Evolutionary conservation across 306 rosid genomes (phyloP), one percentile per base, ranked within the genome.

Genomic region (Trifolium pratense): DNA sequence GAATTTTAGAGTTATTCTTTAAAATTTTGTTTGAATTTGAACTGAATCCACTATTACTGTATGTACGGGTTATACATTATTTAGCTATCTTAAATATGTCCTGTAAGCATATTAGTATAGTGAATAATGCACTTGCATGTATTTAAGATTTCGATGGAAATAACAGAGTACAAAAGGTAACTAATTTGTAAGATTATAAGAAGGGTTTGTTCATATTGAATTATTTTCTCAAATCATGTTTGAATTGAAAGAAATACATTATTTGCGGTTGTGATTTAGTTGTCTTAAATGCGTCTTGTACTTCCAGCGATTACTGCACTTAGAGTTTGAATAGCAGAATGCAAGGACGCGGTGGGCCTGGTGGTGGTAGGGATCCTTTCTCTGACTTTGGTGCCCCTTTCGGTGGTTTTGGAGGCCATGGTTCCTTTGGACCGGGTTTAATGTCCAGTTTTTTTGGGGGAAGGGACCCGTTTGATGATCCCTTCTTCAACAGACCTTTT

Each of bases 401-500:
- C 80, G 83, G 79, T 71, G 89, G 85, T 65, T 89, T 91, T 53
- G 90, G 91, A 21, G 86, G 91, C 6, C 85, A 84, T 53, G 90
- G 95, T 5, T 72, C 90, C 16, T 80, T 86, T 70, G 91, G 91
- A 42, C 88, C 87, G 71, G 83, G 84, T 80, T 71, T 91, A 21
- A 2, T 86, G 15, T 79, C 98, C 14, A 61, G 72, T 70, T 16
- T 91, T 25, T 83, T 88, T 18, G 92, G 96, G 70, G 92, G 88
- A 64, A 80, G 92, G 81, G 80, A 88, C 34, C 93, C 96, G 10
- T 91, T 94, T 78, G 88, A 88, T 32, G 97, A 91, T 17, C 96
- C 97, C 60, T 94, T 91, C 82, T 91, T 91, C 77, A 81, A 84
- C 51, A 85, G 70, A 36, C 98, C 97, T 2, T 84, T 94, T 25